A percentile compares a stretch with the other conserved stretches of the same genome.
phyloP scores from a whole-genome alignment of 768 basidiomycete genomes.

The Filobasidium floriforme region DNA sequence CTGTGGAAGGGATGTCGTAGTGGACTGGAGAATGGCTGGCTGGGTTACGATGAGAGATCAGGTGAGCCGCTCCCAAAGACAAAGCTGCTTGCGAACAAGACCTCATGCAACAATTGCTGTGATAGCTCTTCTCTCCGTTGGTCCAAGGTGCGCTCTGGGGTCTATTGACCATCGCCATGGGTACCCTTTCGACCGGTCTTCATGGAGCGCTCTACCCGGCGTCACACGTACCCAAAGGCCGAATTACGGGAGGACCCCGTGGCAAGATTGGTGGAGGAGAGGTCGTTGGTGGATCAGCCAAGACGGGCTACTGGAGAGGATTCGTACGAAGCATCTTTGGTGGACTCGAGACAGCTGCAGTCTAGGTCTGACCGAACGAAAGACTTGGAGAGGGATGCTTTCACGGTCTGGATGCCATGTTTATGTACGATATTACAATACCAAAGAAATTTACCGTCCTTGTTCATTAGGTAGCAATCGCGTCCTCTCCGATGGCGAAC shows the following conservation, averaged over 20 bases:
- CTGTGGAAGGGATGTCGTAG: constrained; percentile 40
- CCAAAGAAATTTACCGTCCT: background rate
- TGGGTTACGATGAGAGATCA: constrained; percentile 44
- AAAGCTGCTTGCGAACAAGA: background rate
- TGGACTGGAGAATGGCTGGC: constrained; percentile 35
- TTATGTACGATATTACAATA: too few relatives aligned
- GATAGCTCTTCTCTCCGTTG: constrained; percentile 38
- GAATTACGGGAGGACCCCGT: constrained; percentile 37
- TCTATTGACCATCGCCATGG: constrained; percentile 33
- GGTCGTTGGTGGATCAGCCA: constrained; percentile 27
- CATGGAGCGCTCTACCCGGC: constrained; percentile 35
- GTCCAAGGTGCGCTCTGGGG: constrained; percentile 44
- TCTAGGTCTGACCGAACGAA: constrained; percentile 2
- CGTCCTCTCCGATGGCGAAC: background rate
- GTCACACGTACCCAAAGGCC: constrained; percentile 29
- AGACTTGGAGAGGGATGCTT: background rate
- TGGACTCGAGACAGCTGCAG: constrained; percentile 36
- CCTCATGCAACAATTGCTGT: background rate
- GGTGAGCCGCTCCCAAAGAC: constrained; percentile 33
- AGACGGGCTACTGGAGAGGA: constrained; percentile 38
- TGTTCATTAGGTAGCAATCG: background rate
- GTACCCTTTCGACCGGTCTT: constrained; percentile 26
- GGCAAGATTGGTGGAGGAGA: constrained; percentile 20
- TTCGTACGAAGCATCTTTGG: constrained; percentile 41
- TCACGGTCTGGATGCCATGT: too few relatives aligned